A percentile compares a stretch with the other conserved stretches of the same genome.
Evolutionary conservation across 2,329 filamentous ascomycete species (phyloP).

Genomic region (Hansfordia pulvinata): DNA sequence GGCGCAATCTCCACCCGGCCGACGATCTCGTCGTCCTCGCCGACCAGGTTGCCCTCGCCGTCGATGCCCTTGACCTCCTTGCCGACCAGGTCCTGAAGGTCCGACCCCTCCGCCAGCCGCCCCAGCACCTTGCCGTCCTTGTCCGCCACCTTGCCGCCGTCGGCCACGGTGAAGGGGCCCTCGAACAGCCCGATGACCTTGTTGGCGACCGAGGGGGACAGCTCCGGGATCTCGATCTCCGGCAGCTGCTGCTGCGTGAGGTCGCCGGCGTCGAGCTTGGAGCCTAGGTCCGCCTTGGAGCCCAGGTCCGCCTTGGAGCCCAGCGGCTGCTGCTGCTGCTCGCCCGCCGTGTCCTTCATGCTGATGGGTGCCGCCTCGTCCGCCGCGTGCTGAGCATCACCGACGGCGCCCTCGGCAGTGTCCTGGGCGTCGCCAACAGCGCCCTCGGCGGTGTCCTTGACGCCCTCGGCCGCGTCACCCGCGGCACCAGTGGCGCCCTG

Average conservation of each 20-base stretch:
- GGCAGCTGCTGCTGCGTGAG: too few species aligned
- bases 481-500: conserved; percentile 5
- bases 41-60: conserved; percentile 49
- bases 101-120: conserved; percentile 16
- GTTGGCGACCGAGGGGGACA: conserved; percentile 26
- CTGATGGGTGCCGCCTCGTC: conserved; percentile 11
- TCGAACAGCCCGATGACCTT: conserved; percentile 35
- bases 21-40: conserved; percentile 48
- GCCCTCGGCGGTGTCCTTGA: conserved; percentile 11
- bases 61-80: conserved; percentile 55
- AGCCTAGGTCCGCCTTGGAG: conserved; percentile 4
- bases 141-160: conserved; percentile 42
- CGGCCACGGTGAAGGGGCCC: conserved; percentile 28
- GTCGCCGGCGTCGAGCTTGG: too few species aligned
- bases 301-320: conserved; percentile 1
- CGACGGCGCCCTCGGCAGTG: conserved; percentile 10
- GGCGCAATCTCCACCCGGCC: conserved; percentile 43
- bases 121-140: conserved; percentile 43
- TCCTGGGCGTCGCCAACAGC: conserved; percentile 7
- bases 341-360: conserved; percentile 5
- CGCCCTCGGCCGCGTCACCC: conserved; percentile 9
- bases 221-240: conserved; percentile 25
- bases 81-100: conserved; percentile 30
- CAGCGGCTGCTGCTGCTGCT: neutral
- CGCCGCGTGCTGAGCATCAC: conserved; percentile 21